These are phyloP conservation scores for Picea sitchensis DNA, from an alignment of 75 land plant genomes.

Conservation along the genomic window DNA sequence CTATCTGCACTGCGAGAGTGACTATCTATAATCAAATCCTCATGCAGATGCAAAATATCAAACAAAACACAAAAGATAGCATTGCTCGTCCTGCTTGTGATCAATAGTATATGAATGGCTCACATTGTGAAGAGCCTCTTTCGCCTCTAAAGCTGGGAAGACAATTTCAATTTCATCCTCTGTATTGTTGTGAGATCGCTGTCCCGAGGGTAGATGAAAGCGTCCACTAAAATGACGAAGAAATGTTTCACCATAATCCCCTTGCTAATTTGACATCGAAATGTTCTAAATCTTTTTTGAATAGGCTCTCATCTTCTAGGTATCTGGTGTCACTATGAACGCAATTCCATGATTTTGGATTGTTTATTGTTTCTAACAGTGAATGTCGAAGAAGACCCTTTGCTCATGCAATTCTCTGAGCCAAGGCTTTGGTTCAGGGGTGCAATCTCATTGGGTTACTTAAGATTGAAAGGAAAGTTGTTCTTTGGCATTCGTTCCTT, in stretches of 20 bases:
- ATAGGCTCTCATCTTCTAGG: no score
- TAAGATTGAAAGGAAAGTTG: no score
- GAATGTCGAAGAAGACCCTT: no score
- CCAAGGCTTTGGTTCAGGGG: no score
- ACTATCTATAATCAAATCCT: constrained; percentile 10
- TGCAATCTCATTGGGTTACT: no score
- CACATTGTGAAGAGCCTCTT: constrained; percentile 81
- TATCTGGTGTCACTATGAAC: no score
- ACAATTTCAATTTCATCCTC: constrained; percentile 93
- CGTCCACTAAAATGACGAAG: constrained; percentile 25
- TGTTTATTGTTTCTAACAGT: no score
- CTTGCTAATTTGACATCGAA: constrained; percentile 68
- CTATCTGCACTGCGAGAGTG: neutral
- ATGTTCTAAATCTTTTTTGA: no score
- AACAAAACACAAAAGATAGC: constrained; percentile 61
- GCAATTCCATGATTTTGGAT: no score
- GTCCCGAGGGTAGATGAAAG: constrained; percentile 69
- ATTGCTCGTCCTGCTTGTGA: constrained; percentile 76
- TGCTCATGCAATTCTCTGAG: no score
- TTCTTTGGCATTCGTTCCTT: no score
- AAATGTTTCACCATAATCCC: constrained; percentile 51
- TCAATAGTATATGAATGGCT: constrained; percentile 85
- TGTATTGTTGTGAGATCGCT: constrained; percentile 84
- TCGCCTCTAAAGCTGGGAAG: constrained; percentile 81
- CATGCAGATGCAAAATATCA: constrained; percentile 44